A percentile compares a stretch with the other conserved stretches of the same genome.
Conservation (phyloP, 2,329 filamentous ascomycete genomes). For the Lecanoromycetidae sp. region DNA sequence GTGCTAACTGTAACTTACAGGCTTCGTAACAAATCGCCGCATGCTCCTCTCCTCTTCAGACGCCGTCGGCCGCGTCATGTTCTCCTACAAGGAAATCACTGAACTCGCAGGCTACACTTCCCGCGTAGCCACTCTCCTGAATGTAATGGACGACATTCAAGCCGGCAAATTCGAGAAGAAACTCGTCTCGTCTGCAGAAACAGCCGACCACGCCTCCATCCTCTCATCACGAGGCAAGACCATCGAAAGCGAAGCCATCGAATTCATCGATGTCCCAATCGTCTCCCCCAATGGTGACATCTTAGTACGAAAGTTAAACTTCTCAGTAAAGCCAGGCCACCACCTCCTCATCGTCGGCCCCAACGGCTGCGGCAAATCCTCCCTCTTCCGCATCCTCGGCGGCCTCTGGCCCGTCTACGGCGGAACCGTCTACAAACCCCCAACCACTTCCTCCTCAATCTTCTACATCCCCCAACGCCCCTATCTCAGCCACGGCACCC, state of each 20-base stretch:
- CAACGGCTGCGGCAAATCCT: constrained; percentile 95
- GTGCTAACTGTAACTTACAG: constrained; percentile 25
- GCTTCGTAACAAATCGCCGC: constrained; percentile 85
- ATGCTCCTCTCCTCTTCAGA: constrained; percentile 90
- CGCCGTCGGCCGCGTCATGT: constrained; percentile 92
- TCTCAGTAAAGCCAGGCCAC: constrained; percentile 72
- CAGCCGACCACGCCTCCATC: constrained; percentile 66
- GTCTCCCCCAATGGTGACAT: constrained; percentile 95
- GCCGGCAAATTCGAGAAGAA: constrained; percentile 91
- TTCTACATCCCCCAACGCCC: constrained; percentile 97
- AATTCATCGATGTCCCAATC: constrained; percentile 82
- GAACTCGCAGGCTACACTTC: constrained; percentile 93
- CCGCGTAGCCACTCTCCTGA: constrained; percentile 74
- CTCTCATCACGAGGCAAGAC: constrained; percentile 71
- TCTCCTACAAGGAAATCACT: constrained; percentile 94
- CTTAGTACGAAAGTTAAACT: constrained; percentile 72
- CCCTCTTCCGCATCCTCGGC: constrained; percentile 88
- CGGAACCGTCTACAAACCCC: constrained; percentile 80
- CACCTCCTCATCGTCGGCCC: constrained; percentile 91
- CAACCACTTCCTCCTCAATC: constrained; percentile 81
- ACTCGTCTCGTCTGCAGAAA: constrained; percentile 65
- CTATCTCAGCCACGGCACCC: constrained; percentile 77
- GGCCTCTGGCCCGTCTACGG: constrained; percentile 97
- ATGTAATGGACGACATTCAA: constrained; percentile 90
- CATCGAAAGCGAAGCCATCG: constrained; percentile 69